These are phyloP conservation scores for Celoporthe dispersa DNA, from an alignment of 2,329 filamentous ascomycete species.

Conservation along the genomic window DNA sequence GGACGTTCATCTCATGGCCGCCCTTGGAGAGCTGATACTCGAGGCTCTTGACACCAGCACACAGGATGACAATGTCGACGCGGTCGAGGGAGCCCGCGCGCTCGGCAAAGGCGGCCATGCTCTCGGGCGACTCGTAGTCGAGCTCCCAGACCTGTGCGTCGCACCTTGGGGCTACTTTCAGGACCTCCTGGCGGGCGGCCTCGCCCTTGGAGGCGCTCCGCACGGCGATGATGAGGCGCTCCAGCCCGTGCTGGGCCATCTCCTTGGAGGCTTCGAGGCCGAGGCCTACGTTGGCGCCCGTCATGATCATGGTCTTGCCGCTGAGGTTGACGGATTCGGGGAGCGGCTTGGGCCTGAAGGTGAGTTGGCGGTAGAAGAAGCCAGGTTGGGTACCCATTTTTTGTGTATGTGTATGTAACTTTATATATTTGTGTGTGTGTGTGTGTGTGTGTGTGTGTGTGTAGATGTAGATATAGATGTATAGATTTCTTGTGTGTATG, in stretches of 20 bases:
- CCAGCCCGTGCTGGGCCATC: constrained; percentile 38
- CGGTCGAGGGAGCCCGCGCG: constrained; percentile 41
- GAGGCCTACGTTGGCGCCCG: neutral
- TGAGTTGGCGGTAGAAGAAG: neutral
- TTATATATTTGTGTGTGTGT: no score
- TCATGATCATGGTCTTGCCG: constrained; percentile 2
- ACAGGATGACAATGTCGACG: constrained; percentile 51
- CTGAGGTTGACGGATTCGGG: neutral
- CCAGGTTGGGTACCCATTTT: neutral
- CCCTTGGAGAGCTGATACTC: constrained; percentile 27
- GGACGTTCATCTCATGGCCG: neutral
- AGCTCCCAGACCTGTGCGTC: constrained; percentile 53
- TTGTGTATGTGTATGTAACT: neutral
- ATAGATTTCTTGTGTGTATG: neutral
- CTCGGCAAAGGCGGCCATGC: constrained; percentile 46
- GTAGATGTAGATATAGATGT: neutral
- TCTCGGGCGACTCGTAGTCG: constrained; percentile 53
- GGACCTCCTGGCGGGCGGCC: constrained; percentile 37
- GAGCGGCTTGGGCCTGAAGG: neutral
- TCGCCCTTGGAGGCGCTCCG: constrained; percentile 49
- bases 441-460: no score
- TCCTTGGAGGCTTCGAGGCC: constrained; percentile 2
- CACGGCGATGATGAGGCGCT: constrained; percentile 52
- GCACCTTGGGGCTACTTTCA: constrained; percentile 40
- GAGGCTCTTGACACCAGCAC: constrained; percentile 45